Conservation (phyloP, 768 basidiomycete genomes). For the Sporobolomyces roseus region DNA sequence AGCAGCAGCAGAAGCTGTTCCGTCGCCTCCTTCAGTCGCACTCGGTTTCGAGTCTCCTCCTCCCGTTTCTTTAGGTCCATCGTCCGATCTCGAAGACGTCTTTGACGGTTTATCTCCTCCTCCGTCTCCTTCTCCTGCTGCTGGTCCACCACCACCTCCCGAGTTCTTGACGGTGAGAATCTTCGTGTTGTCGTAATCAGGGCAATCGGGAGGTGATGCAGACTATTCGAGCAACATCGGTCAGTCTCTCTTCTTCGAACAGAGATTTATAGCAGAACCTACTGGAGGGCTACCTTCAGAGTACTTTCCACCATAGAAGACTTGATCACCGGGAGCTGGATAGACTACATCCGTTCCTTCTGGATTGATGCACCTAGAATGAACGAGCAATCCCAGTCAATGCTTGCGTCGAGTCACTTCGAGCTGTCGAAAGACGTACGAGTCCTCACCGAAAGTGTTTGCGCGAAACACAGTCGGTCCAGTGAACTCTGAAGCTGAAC, state of each 20-base stretch:
- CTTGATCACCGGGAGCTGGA: slow-evolving; percentile 22
- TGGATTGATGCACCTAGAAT: too few relatives aligned
- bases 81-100: too few relatives aligned
- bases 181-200: slow-evolving; percentile 11
- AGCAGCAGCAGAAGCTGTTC: not conserved
- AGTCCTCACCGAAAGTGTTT: slow-evolving; percentile 23
- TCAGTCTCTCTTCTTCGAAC: not conserved
- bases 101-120: too few relatives aligned
- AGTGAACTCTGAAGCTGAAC: not conserved
- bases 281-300: not conserved
- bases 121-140: not conserved
- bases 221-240: not conserved
- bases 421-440: too few relatives aligned
- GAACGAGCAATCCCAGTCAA: too few relatives aligned
- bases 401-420: too few relatives aligned
- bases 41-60: not conserved
- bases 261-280: not conserved
- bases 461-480: slow-evolving; percentile 20
- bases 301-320: slow-evolving; percentile 17
- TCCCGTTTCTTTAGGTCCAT: too few relatives aligned
- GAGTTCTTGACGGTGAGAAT: slow-evolving; percentile 11
- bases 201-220: not conserved
- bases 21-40: not conserved
- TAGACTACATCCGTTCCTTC: slow-evolving; percentile 24
- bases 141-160: not conserved